Base-by-base conservation (phyloP, 192 early-diverging fungal species). In the Borealophlyctis nickersoniae region DNA sequence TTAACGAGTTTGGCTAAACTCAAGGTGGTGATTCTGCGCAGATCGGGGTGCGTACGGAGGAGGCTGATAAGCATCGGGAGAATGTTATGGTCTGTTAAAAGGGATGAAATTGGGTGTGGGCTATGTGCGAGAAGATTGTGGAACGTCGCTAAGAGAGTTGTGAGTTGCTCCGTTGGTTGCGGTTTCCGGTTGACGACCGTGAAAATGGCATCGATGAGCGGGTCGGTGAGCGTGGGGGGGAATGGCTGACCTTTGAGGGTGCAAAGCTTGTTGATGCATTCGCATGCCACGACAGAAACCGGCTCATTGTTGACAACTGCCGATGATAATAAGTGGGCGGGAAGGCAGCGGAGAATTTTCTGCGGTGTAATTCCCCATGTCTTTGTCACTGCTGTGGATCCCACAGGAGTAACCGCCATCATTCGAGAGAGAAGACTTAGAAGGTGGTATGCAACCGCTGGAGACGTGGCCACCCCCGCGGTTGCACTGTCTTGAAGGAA, bases 201-300 rank as follows among this genome's bases (percentile, higher is more conserved):
- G 39, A 52, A 66, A 4, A 66, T 58, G 7, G 64, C 34, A 29
- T 58, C 56, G 27, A 66, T n/a, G 11, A 58, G 36, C 4, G 22
- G 28, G 13, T 39, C 36, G 11, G 24, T 27, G 22, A 28, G 24
- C n/a, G n/a, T n/a, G n/a, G n/a, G n/a, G n/a, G n/a, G n/a, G n/a
- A n/a, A n/a, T n/a, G n/a, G n/a, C n/a, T n/a, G n/a, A n/a, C n/a
- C n/a, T n/a, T n/a, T n/a, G n/a, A n/a, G n/a, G n/a, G n/a, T n/a
- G n/a, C n/a, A n/a, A 36, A 45, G 22, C 27, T 49, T 4, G 51
- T 19, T 30, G 35, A 23, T 7, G 34, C 62, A 34, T 53, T 34
- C 16, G 54, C 30, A 33, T 11, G 35, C 13, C 16, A 52, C n/a
- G 19, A 54, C 2, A 49, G 51, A 32, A 36, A 22, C 14, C 26